Evolutionary conservation across 768 basidiomycete genomes (phyloP), one percentile per base, ranked within the genome.

Genomic region (Lanmaoa rubissima): DNA sequence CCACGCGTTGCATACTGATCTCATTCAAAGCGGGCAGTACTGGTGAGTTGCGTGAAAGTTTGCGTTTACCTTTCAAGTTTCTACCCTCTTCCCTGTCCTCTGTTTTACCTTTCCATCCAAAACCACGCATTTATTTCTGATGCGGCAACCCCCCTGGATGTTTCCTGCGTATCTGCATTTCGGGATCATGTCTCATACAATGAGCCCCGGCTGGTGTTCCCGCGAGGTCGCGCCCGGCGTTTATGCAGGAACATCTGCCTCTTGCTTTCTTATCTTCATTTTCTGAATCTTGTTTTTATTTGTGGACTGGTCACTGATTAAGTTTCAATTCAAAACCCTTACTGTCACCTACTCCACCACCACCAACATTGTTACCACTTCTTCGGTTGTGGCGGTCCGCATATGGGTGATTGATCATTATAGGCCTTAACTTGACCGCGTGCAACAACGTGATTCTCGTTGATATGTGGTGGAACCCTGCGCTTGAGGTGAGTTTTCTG

Each of bases 1-100:
- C 64, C 16, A 84, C 79, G 12, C 81, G 81, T 34, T 86, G 96
- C 42, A 97, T 98, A 58, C 74, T 99, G 60, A 94, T 98, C 60
- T 97, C 94, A 0, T 95, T 98, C 82, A 97, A 95, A 71, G 94
- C 94, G 31, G 94, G 94, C 5, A 90, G 90, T 65, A 93, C 90
- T n/a, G 92, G 92, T 90, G 64, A 51, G 78, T 72, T 35, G 12
- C 31, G 28, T 45, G 42, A 48, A 9, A 38, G 39, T 38, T 54
- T 36, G 26, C 19, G 6, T 34, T 55, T 17, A 1, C 32, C 5
- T 36, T 28, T 41, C 1, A 10, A 31, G 35, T 35, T 50, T 44
- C 55, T 28, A 12, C 14, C 5, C 0, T 21, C 12, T n/a, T 21
- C 32, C 5, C 31, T 6, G 28, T 17, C 13, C 35, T 48, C 34